phyloP scores from a whole-genome alignment of 352 stramenopile species.

The Globisporangium spiculum region DNA sequence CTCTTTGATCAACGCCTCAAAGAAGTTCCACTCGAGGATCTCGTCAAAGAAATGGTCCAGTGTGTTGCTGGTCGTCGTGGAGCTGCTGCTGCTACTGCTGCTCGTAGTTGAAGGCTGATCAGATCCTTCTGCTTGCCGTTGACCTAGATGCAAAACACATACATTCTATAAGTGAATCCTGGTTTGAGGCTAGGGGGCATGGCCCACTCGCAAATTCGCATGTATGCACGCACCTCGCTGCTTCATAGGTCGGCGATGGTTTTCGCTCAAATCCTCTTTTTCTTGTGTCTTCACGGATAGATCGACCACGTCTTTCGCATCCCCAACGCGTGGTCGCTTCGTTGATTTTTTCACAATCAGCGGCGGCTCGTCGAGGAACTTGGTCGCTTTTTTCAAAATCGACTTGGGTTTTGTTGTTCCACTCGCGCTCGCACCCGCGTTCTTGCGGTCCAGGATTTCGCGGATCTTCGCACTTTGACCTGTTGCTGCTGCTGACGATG shows the following conservation, averaged over 20 bases:
- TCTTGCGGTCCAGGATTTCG: constrained; percentile 12
- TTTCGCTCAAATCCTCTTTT: constrained; percentile 36
- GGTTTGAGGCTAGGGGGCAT: neutral
- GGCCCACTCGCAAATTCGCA: neutral
- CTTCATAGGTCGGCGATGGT: constrained; percentile 68
- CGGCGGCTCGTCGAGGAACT: constrained; percentile 16
- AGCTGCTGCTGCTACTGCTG: constrained; percentile 16
- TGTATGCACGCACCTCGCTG: constrained; percentile 25
- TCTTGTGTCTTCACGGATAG: constrained; percentile 4
- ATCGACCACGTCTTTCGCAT: constrained; percentile 21
- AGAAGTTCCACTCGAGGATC: constrained; percentile 82
- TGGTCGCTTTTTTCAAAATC: constrained; percentile 35
- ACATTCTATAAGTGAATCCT: neutral
- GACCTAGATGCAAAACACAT: neutral
- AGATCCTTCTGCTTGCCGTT: constrained; percentile 7
- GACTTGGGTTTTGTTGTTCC: constrained; percentile 25
- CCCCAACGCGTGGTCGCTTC: constrained; percentile 12
- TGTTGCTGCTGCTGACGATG: neutral
- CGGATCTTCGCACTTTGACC: constrained; percentile 15
- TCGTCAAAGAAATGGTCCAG: constrained; percentile 82
- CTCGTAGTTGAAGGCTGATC: constrained; percentile 17
- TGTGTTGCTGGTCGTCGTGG: constrained; percentile 45
- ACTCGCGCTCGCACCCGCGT: neutral
- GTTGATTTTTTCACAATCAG: constrained; percentile 4
- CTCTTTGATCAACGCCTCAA: constrained; percentile 56